Evolutionary conservation across 1,284 basidiomycete species (phyloP), one percentile per base, ranked within the genome.

Genomic region (Termitomyces sp.): DNA sequence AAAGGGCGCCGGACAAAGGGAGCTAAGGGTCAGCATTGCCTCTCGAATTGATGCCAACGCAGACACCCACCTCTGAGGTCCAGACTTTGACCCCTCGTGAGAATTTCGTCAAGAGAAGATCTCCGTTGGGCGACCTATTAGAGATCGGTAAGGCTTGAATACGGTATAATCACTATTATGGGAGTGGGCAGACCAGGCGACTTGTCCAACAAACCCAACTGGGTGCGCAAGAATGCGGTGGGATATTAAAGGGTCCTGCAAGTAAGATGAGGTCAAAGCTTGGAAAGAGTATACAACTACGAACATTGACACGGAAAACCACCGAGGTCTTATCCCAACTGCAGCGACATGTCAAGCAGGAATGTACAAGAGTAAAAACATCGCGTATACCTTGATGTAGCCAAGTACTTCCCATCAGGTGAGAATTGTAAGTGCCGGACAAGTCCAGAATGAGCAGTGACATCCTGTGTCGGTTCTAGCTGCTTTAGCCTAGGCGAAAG

Each of bases 321-420:
- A 86, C 76, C 0, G 85, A 84, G 0, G 88, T 90, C 56, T 82
- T 73, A 65, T 91, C 88, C 89, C 88, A 91, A 61, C 87, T 89
- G 54, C 2, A 57, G 50, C 17, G 44, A 24, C 41, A 19, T 15
- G 46, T 54, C n/a, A 54, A 19, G 42, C 57, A 26, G 48, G 52
- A 62, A 31, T 66, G 28, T 49, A 45, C 28, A 8, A 28, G 9
- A 40, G 8, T 21, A n/a, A 26, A 26, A 17, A 7, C 10, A 10
- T 26, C 13, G 13, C 13, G 7, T 69, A 28, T 56, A 84, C 83
- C 83, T 84, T n/a, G 83, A 84, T 2, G 86, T 88, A 1, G 85
- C 86, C 58, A 89, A 65, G 61, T 78, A 86, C 62, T 78, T 82
- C 26, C 86, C 86, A 67, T 86, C 78, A 0, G 84, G 86, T 5